These are phyloP conservation scores for Dryas octopetala DNA, from an alignment of 306 rosid genomes.

Conservation along the genomic window DNA sequence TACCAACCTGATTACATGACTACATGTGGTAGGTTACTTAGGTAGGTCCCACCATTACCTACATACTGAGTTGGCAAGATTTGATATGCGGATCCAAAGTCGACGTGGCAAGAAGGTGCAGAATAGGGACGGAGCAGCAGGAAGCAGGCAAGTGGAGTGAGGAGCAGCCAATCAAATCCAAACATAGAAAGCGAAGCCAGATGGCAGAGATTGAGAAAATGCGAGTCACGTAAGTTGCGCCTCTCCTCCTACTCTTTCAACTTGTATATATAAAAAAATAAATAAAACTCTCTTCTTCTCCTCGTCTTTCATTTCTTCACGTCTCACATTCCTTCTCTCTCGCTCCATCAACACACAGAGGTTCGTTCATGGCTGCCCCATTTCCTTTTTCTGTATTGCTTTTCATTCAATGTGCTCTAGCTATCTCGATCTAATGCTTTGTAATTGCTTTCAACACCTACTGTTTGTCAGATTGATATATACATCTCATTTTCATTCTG, in stretches of 20 bases:
- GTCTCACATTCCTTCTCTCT: background rate
- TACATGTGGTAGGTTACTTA: no score
- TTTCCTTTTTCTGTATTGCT: background rate
- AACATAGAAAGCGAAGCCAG: background rate
- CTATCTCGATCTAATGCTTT: background rate
- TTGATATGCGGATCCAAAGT: background rate
- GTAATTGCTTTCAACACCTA: background rate
- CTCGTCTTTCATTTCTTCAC: background rate
- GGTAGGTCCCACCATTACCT: background rate
- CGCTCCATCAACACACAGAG: background rate
- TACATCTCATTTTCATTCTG: background rate
- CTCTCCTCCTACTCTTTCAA: background rate
- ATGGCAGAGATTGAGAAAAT: conserved; percentile 8
- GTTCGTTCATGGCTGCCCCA: background rate
- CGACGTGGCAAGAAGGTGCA: background rate
- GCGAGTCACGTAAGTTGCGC: conserved; percentile 22
- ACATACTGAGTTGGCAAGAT: conserved; percentile 10
- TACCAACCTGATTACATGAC: no score
- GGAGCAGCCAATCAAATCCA: background rate
- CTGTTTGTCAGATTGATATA: background rate
- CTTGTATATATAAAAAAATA: background rate
- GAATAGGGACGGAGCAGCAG: no score
- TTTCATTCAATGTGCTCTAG: background rate
- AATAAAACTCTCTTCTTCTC: background rate
- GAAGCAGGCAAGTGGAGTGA: no score